Evolutionary conservation across 768 basidiomycete species (phyloP).

Genomic region (Amyloporia xantha): DNA sequence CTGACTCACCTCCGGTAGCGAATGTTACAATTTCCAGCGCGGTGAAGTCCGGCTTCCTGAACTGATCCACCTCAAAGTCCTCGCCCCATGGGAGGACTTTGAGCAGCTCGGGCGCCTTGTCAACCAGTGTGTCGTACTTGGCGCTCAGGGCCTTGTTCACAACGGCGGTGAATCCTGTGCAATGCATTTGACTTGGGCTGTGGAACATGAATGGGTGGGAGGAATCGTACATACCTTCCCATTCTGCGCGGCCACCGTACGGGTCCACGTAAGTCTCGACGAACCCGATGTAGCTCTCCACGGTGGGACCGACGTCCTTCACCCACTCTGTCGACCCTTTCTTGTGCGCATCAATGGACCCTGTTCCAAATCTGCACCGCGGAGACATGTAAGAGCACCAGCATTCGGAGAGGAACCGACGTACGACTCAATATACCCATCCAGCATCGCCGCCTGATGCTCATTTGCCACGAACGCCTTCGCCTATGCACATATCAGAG

Average conservation of each 20-base stretch:
- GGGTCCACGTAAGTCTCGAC: constrained; percentile 80
- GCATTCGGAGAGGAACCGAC: constrained; percentile 17
- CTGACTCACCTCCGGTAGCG: constrained; percentile 67
- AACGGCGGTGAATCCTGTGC: constrained; percentile 78
- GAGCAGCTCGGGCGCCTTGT: constrained; percentile 71
- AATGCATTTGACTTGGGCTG: neutral
- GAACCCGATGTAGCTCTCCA: constrained; percentile 85
- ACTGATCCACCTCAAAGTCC: constrained; percentile 43
- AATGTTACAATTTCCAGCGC: constrained; percentile 79
- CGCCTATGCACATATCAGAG: constrained; percentile 53
- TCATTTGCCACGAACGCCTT: constrained; percentile 69
- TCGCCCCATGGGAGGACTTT: constrained; percentile 78
- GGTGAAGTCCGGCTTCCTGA: constrained; percentile 85
- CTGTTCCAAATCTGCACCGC: constrained; percentile 61
- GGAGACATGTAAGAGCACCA: too few species aligned
- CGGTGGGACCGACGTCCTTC: constrained; percentile 78
- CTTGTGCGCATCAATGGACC: constrained; percentile 76
- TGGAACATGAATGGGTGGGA: neutral
- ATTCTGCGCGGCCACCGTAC: constrained; percentile 86
- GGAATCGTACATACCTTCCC: constrained; percentile 58
- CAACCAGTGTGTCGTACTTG: constrained; percentile 74
- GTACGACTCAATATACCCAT: constrained; percentile 73
- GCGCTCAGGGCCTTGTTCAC: constrained; percentile 79
- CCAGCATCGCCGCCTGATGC: constrained; percentile 67
- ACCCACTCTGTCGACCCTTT: constrained; percentile 78